These are phyloP conservation scores for Xylariaceae sp. DNA, from an alignment of 2,329 filamentous ascomycete genomes.

Conservation along the genomic window DNA sequence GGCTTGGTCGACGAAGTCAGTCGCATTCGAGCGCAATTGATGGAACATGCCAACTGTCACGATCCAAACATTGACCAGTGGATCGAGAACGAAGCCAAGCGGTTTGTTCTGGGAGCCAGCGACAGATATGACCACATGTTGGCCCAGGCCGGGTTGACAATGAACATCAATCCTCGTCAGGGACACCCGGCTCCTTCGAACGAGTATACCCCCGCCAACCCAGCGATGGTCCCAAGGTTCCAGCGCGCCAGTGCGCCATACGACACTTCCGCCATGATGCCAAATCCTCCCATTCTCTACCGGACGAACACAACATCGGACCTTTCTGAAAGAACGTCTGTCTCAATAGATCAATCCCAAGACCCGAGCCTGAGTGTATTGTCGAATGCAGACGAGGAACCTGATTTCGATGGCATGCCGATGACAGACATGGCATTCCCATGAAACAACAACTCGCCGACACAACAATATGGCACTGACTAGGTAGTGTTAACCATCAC, in stretches of 20 bases:
- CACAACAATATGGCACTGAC: no score
- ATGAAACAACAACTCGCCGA: slow-evolving; percentile 4
- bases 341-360: background rate
- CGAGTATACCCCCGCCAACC: slow-evolving; percentile 11
- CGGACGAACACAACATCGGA: slow-evolving; percentile 6
- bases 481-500: no score
- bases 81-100: slow-evolving; percentile 48
- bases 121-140: slow-evolving; percentile 27
- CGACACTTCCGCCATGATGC: slow-evolving; percentile 4
- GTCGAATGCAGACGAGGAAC: slow-evolving; percentile 6
- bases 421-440: slow-evolving; percentile 5
- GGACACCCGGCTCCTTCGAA: slow-evolving; percentile 14
- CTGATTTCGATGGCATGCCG: slow-evolving; percentile 18
- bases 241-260: slow-evolving; percentile 12
- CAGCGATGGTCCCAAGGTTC: slow-evolving; percentile 4
- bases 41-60: slow-evolving; percentile 48
- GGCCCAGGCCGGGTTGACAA: slow-evolving; percentile 9
- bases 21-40: slow-evolving; percentile 45
- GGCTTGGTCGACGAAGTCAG: slow-evolving; percentile 40
- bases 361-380: slow-evolving; percentile 1
- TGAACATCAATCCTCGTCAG: slow-evolving; percentile 5
- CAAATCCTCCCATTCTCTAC: slow-evolving; percentile 16
- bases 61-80: slow-evolving; percentile 50
- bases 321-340: slow-evolving; percentile 1
- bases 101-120: slow-evolving; percentile 37